Percentiles rank a stretch among this genome's conserved stretches.
phyloP scores from a whole-genome alignment of 139 green algal species.

The Chlamydomonas sp. region DNA sequence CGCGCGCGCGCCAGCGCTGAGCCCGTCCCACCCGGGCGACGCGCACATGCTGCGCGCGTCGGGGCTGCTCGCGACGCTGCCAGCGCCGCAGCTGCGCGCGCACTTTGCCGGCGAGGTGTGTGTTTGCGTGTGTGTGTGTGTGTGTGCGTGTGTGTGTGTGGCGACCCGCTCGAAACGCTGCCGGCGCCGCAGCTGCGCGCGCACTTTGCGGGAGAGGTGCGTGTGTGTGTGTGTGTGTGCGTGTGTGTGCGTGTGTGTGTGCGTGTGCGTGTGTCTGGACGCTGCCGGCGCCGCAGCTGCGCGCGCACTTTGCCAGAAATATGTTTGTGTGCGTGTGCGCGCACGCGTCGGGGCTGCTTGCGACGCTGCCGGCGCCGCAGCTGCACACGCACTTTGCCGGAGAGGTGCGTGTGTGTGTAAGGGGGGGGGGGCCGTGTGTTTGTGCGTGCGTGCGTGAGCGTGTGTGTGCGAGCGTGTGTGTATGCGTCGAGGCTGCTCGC shows the following conservation, averaged over 20 bases:
- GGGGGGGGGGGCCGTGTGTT: too few relatives aligned
- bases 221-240: too few relatives aligned
- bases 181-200: too few relatives aligned
- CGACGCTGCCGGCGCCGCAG: neutral
- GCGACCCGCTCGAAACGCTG: too few relatives aligned
- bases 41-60: slow-evolving; percentile 5
- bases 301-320: too few relatives aligned
- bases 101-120: neutral
- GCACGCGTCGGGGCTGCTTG: slow-evolving; percentile 3
- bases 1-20: too few relatives aligned
- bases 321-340: neutral
- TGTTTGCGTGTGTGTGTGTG: slow-evolving; percentile 1
- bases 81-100: neutral
- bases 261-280: slow-evolving; percentile 9
- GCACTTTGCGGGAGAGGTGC: too few relatives aligned
- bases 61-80: neutral
- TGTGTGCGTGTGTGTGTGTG: neutral
- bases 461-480: neutral
- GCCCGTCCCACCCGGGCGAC: neutral
- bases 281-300: too few relatives aligned
- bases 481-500: too few relatives aligned
- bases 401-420: slow-evolving; percentile 1
- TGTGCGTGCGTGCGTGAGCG: too few relatives aligned
- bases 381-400: too few relatives aligned
- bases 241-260: too few relatives aligned